phyloP scores from a whole-genome alignment of 2,329 filamentous ascomycete species.

The Pezizomycotina sp. region DNA sequence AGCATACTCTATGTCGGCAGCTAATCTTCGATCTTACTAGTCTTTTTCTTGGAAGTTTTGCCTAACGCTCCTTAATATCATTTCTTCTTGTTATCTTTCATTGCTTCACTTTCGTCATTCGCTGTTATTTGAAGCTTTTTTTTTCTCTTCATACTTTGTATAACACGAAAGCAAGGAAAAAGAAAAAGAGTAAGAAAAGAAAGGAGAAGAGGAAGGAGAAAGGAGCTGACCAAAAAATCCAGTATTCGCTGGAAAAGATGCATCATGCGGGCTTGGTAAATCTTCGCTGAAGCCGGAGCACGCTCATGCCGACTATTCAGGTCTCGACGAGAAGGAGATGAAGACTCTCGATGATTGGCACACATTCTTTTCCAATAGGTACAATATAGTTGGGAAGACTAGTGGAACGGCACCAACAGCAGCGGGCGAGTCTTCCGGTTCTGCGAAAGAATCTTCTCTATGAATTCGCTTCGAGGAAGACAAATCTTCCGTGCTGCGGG shows the following conservation, averaged over 20 bases:
- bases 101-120: too few relatives aligned
- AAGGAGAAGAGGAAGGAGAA: too few relatives aligned
- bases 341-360: conserved; percentile 74
- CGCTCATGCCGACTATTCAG: conserved; percentile 64
- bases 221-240: too few relatives aligned
- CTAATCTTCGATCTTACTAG: too few relatives aligned
- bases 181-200: too few relatives aligned
- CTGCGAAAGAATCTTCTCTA: neutral
- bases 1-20: too few relatives aligned
- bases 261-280: conserved; percentile 75
- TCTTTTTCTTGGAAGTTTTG: too few relatives aligned
- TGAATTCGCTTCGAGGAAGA: neutral
- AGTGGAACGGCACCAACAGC: conserved; percentile 1
- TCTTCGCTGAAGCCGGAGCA: conserved; percentile 78
- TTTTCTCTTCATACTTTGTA: too few relatives aligned
- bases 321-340: conserved; percentile 71
- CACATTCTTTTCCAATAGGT: conserved; percentile 91
- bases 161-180: too few relatives aligned
- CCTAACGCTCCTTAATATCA: neutral
- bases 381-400: conserved; percentile 61
- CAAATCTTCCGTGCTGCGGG: neutral
- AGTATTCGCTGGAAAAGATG: conserved; percentile 95
- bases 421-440: neutral
- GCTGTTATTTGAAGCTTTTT: too few relatives aligned
- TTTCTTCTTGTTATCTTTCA: conserved; percentile 1